These are phyloP conservation scores for Scorias spongiosa DNA, from an alignment of 2,329 filamentous ascomycete species.

Conservation along the genomic window DNA sequence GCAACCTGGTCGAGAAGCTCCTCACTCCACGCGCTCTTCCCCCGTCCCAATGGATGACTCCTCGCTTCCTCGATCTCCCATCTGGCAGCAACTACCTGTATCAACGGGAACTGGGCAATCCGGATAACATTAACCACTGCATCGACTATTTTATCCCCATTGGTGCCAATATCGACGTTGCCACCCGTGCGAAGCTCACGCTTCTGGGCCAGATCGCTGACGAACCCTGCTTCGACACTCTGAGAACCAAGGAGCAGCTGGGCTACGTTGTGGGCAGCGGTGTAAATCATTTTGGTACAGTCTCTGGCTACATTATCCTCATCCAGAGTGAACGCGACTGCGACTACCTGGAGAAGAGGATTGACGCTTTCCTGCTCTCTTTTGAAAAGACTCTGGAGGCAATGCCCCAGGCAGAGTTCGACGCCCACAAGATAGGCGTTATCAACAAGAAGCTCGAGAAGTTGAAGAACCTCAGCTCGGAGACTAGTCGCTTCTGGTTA, in stretches of 20 bases:
- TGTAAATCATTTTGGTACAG: slow-evolving; percentile 55
- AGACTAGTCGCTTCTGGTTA: slow-evolving; percentile 68
- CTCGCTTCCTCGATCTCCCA: slow-evolving; percentile 62
- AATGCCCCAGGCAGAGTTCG: slow-evolving; percentile 75
- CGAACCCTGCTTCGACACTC: slow-evolving; percentile 85
- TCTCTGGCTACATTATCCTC: slow-evolving; percentile 66
- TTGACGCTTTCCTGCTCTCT: slow-evolving; percentile 64
- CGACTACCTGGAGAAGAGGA: slow-evolving; percentile 70
- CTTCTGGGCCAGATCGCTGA: slow-evolving; percentile 81
- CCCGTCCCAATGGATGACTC: slow-evolving; percentile 62
- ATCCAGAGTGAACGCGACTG: slow-evolving; percentile 85
- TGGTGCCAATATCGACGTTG: slow-evolving; percentile 41
- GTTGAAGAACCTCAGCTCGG: slow-evolving; percentile 77
- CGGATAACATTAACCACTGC: slow-evolving; percentile 58
- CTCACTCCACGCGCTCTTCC: slow-evolving; percentile 62
- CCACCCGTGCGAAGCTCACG: slow-evolving; percentile 58
- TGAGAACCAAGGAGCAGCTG: slow-evolving; percentile 92
- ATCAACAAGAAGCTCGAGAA: slow-evolving; percentile 81
- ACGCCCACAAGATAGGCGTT: slow-evolving; percentile 77
- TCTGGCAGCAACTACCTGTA: slow-evolving; percentile 73
- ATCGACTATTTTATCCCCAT: slow-evolving; percentile 33
- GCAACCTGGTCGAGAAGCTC: slow-evolving; percentile 63
- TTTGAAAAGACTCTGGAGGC: slow-evolving; percentile 52
- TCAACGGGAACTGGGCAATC: slow-evolving; percentile 65
- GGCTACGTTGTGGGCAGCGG: slow-evolving; percentile 93